Evolutionary conservation across 75 land plant species (phyloP), one percentile per base, ranked within the genome.

Genomic region (Pinus albicaulis): DNA sequence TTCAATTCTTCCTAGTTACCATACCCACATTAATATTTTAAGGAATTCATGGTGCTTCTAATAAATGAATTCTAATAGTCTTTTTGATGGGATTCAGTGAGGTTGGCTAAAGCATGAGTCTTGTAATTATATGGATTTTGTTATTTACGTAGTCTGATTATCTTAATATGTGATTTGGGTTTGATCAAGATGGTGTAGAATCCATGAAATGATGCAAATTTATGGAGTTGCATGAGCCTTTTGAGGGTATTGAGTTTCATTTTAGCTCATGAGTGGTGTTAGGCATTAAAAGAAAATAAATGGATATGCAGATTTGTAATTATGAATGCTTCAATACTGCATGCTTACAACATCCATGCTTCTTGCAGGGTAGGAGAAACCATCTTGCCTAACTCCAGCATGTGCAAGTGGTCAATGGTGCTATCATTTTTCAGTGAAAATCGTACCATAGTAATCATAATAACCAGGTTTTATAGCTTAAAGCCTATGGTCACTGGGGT

Each of bases 281-380:
- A 5, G 19, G 34, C 41, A 68, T 3, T 68, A 3, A 41, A 44
- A 20, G 48, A 68, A 3, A 23, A 28, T 24, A 38, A 38, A 36
- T 68, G n/a, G n/a, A n/a, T n/a, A n/a, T 31, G 2, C 52, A 52
- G 38, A 68, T 68, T 38, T 68, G 44, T 34, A 68, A 44, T n/a
- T 44, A 44, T 68, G 12, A n/a, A 38, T 20, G 3, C 17, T 68
- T 38, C 48, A 68, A 68, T 44, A 44, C 48, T 44, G 6, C 48
- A 44, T 7, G 6, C 48, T 44, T 68, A 22, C 36, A 64, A 23
- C 17, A 36, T 31, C 34, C 68, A 64, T 64, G 68, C 38, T 64
- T 64, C 68, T 38, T 64, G 68, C 20, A 68, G 71, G 19, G 71
- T 68, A 34, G 71, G 44, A 68, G 71, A 34, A 28, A 34, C 68